phyloP scores from a whole-genome alignment of 495 filamentous ascomycete species.

The Viridothelium virens region DNA sequence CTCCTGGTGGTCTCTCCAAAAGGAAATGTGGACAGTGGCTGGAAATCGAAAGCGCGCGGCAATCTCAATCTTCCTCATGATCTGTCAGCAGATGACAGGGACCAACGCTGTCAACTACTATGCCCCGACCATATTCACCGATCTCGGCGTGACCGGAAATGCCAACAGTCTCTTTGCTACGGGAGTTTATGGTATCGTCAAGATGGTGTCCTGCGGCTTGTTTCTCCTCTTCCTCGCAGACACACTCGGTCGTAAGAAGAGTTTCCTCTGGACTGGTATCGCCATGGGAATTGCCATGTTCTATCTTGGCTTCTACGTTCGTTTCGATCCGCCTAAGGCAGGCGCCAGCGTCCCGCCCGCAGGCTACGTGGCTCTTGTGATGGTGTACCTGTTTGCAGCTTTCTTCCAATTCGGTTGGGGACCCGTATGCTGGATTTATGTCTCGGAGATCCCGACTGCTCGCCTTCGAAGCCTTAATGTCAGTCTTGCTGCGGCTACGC shows the following conservation, averaged over 20 bases:
- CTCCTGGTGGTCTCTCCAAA: slow-evolving; percentile 12
- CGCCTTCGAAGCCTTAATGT: slow-evolving; percentile 31
- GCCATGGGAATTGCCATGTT: slow-evolving; percentile 66
- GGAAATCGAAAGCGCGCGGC: slow-evolving; percentile 20
- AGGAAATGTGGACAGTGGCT: slow-evolving; percentile 18
- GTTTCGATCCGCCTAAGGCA: slow-evolving; percentile 54
- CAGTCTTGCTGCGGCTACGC: slow-evolving; percentile 32
- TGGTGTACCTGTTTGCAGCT: slow-evolving; percentile 31
- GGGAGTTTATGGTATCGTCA: slow-evolving; percentile 57
- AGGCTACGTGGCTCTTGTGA: slow-evolving; percentile 32
- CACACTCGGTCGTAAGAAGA: slow-evolving; percentile 59
- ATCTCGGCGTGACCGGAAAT: slow-evolving; percentile 47
- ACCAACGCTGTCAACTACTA: slow-evolving; percentile 43
- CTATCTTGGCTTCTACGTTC: slow-evolving; percentile 73
- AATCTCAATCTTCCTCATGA: slow-evolving; percentile 31
- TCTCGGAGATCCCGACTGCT: slow-evolving; percentile 32
- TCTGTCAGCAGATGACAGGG: slow-evolving; percentile 34
- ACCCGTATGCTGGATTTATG: slow-evolving; percentile 42
- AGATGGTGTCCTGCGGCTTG: slow-evolving; percentile 47
- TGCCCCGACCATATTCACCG: slow-evolving; percentile 60
- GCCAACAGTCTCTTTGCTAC: slow-evolving; percentile 51
- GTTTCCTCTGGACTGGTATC: slow-evolving; percentile 65
- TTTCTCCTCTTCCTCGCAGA: slow-evolving; percentile 68
- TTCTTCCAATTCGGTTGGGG: slow-evolving; percentile 42
- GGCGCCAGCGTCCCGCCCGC: slow-evolving; percentile 31